A percentile compares a stretch with the other conserved stretches of the same genome.
These are phyloP conservation scores for Orbilia javanica DNA, from an alignment of 2,329 filamentous ascomycete genomes.

Conservation along the genomic window DNA sequence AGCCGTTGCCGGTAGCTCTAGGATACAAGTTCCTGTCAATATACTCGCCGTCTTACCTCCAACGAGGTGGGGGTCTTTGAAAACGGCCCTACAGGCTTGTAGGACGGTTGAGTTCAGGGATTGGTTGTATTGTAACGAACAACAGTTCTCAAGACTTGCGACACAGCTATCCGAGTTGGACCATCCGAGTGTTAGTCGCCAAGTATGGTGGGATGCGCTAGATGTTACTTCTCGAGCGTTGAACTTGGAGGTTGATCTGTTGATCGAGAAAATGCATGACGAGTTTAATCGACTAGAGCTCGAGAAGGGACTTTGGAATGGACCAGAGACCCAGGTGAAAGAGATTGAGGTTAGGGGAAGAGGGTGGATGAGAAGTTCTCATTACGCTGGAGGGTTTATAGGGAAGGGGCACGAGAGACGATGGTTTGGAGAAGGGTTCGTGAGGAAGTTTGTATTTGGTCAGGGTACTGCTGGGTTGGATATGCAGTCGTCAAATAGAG, in stretches of 20 bases:
- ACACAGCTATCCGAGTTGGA: conserved; percentile 51
- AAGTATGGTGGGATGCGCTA: conserved; percentile 57
- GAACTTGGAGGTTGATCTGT: conserved; percentile 51
- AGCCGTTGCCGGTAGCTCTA: conserved; percentile 41
- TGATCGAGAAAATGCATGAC: conserved; percentile 58
- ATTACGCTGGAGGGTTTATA: conserved; percentile 47
- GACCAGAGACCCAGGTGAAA: conserved; percentile 45
- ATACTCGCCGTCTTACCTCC: conserved; percentile 45
- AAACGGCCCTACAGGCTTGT: conserved; percentile 37
- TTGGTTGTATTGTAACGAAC: conserved; percentile 56
- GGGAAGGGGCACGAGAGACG: conserved; percentile 53
- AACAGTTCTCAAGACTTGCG: conserved; percentile 51
- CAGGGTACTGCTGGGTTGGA: conserved; percentile 42
- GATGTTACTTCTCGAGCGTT: conserved; percentile 42
- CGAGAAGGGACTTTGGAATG: conserved; percentile 48
- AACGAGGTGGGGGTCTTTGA: conserved; percentile 41
- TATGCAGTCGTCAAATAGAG: conserved; percentile 32
- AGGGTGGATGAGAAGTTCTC: conserved; percentile 52
- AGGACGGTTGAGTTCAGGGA: conserved; percentile 55
- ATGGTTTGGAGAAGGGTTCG: conserved; percentile 51
- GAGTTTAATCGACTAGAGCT: conserved; percentile 50
- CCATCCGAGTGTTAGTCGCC: conserved; percentile 29
- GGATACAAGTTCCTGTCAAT: conserved; percentile 53
- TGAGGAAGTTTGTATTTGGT: conserved; percentile 52
- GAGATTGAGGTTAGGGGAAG: conserved; percentile 56